Evolutionary conservation across 306 rosid genomes (phyloP), one percentile per base, ranked within the genome.

Genomic region (Acacia confusa): DNA sequence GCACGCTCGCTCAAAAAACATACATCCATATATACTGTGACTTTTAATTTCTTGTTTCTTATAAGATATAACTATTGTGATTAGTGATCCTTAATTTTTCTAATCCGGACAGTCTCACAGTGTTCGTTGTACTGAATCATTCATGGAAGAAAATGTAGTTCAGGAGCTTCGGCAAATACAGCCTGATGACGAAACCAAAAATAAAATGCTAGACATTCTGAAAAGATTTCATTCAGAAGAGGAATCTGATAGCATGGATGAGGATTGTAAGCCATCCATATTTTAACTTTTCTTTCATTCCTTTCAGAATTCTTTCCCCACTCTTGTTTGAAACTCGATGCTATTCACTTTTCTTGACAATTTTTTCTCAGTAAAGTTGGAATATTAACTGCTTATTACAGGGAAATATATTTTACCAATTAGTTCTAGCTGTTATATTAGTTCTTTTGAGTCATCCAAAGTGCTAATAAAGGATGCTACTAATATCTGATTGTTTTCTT

Each of bases 111-210:
- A 93, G 99, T 90, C 97, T 34, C 98, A 93, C 84, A 90, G 92
- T 78, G 82, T 87, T 70, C 89, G 90, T 11, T 95, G 99, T 27
- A 95, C 97, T 6, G 97, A 95, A 83, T 95, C 96, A 72, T 95
- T 95, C 85, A 93, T 95, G 97, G 82, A 89, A 85, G 97, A 93
- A 77, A 93, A 93, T 84, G 99, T 95, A 69, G 96, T 89, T 53
- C 91, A 71, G 82, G 98, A 93, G 83, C 92, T 95, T 75, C 90
- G 68, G 48, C 91, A 90, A 32, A 79, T 92, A 91, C 89, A 82
- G 68, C 87, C 97, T 20, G 74, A 88, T 72, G 94, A 92, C 16
- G 82, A 86, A 82, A 84, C 89, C 67, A 95, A 92, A 76, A 88
- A 61, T 11, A 93, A 95, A 86, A 95, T 91, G 94, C 40, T 95